A percentile compares a stretch with the other conserved stretches of the same genome.
Conservation (phyloP, 164 flowering plant genomes). For the Annona squamosa region DNA sequence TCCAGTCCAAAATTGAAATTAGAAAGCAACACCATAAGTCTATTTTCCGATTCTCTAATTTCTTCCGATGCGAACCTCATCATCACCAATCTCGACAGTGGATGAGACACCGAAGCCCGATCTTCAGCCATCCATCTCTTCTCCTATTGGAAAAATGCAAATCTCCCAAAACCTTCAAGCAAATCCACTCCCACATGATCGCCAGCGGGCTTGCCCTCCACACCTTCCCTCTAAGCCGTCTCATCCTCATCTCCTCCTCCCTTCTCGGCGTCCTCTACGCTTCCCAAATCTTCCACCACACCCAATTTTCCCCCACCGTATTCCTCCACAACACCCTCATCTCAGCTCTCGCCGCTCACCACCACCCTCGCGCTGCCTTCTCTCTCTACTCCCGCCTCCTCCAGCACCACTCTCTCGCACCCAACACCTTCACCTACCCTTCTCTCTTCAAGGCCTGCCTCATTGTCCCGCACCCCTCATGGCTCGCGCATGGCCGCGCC, state of each 20-base stretch:
- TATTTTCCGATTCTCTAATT: no score
- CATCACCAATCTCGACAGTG: neutral
- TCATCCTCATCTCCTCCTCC: constrained; percentile 31
- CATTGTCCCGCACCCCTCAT: constrained; percentile 19
- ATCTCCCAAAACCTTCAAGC: constrained; percentile 18
- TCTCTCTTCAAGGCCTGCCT: constrained; percentile 53
- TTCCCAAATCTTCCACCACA: constrained; percentile 36
- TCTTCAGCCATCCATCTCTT: constrained; percentile 24
- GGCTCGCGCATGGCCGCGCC: constrained; percentile 35
- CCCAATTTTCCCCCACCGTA: constrained; percentile 43
- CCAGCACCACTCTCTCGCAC: constrained; percentile 14
- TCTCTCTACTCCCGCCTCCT: constrained; percentile 38
- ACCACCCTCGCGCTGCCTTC: constrained; percentile 29
- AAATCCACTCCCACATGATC: constrained; percentile 41
- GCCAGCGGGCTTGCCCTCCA: constrained; percentile 44
- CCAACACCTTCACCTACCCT: constrained; percentile 53
- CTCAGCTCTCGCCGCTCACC: constrained; percentile 24
- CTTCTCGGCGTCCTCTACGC: constrained; percentile 25
- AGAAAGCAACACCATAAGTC: no score
- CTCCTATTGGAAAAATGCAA: constrained; percentile 26
- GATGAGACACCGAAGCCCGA: constrained; percentile 21
- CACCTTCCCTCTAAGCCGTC: constrained; percentile 46
- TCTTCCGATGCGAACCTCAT: no score
- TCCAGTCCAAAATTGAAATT: no score
- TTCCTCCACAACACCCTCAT: constrained; percentile 59